Base-by-base conservation (phyloP, 176 grass and related monocot genomes). In the Ensete glaucum region DNA sequence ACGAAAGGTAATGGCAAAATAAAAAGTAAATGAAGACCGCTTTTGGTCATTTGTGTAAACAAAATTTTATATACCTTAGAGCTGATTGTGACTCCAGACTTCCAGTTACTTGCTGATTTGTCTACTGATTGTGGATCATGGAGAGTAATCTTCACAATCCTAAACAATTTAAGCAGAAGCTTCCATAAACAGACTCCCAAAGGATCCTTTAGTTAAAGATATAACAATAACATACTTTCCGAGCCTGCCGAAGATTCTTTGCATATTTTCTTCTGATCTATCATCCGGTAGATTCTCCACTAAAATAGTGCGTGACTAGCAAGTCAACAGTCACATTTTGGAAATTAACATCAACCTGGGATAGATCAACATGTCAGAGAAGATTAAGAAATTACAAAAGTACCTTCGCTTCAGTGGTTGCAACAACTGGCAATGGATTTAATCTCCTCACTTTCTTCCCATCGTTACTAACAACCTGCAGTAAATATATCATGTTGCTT, bases 251-350 rank as follows among this genome's bases (percentile, higher is more conserved):
- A 99, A 99, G 23, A 78, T 89, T 68, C 77, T 81, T 34, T 79
- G 75, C 81, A 99, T 84, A 78, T 75, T 89, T 70, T 91, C 85
- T 81, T 70, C 48, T 56, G 91, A 87, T 73, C 81, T 87, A 85
- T 81, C 82, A 67, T 79, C 80, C 55, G 81, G 80, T 80, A 99
- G 76, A 91, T 99, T 99, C 84, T 99, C 91, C 76, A 91, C 88
- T 27, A 74, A 1, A 56, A 74, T 22, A 9, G 72, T 74, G 19
- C 53, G 23, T 20, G 53, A 74, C 72, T 74, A 23, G 24, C 3
- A 74, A 53, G 5, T 3, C 22, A 56, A 74, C 9, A 57, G 53
- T 2, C 19, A 24, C 17, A 23, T 48, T 74, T 67, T 52, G 69
- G 34, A 17, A 79, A 79, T 21, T n/a, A 50, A 75, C 11, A 27